Conservation (phyloP, 176 grass and related monocot species). For the Chloris gayana region DNA sequence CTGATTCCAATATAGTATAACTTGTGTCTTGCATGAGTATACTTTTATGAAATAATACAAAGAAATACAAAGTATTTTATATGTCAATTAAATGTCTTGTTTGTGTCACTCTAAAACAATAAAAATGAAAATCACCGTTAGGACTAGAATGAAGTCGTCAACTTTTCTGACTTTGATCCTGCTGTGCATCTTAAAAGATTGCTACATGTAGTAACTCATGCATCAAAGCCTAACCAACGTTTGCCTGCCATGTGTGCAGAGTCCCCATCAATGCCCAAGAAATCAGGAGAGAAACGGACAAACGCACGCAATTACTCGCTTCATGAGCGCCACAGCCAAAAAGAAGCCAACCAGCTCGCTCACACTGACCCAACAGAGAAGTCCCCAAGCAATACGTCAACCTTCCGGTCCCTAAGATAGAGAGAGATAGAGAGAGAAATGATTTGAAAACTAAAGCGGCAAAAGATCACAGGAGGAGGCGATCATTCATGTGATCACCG, state of each 20-base stretch:
- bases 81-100: no score
- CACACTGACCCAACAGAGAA: background rate
- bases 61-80: no score
- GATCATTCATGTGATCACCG: constrained; percentile 47
- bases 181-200: no score
- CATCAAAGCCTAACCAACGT: background rate
- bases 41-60: no score
- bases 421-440: no score
- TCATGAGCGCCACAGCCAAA: constrained; percentile 41
- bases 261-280: constrained; percentile 60
- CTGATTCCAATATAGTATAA: no score
- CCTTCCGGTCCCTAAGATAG: background rate
- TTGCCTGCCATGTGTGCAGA: background rate
- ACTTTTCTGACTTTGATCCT: no score
- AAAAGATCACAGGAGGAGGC: constrained; percentile 13
- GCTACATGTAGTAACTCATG: background rate
- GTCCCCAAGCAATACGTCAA: constrained; percentile 44
- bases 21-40: no score
- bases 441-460: constrained; percentile 10
- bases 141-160: no score
- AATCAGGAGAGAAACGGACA: constrained; percentile 48
- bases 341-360: background rate
- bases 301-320: constrained; percentile 42
- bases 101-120: no score
- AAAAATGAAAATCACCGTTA: no score